A percentile compares a stretch with the other conserved stretches of the same genome.
phyloP scores from a whole-genome alignment of 2,329 filamentous ascomycete species.

The Pseudogymnoascus sp. region DNA sequence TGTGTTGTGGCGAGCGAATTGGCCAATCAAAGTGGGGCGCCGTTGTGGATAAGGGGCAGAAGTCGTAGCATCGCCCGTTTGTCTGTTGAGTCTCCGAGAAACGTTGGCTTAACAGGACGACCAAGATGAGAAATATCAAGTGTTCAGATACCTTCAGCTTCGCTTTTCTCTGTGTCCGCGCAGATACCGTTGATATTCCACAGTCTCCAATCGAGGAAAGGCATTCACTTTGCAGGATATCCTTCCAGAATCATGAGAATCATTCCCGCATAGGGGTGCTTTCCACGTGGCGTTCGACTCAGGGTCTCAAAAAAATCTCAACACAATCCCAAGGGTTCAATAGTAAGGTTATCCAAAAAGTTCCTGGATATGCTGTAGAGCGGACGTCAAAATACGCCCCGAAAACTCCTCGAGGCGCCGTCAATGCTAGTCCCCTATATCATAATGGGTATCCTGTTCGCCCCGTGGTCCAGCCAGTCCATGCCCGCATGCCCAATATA shows the following conservation, averaged over 20 bases:
- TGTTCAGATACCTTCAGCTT: background rate
- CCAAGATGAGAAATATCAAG: background rate
- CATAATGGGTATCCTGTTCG: slow-evolving; percentile 1
- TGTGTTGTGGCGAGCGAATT: slow-evolving; percentile 5
- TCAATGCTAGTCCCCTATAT: slow-evolving; percentile 6
- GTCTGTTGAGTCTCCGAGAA: background rate
- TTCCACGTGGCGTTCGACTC: slow-evolving; percentile 7
- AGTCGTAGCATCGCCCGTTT: background rate
- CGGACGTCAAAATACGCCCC: background rate
- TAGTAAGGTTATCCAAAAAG: background rate
- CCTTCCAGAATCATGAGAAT: background rate
- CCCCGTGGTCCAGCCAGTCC: slow-evolving; percentile 1
- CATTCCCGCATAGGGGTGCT: slow-evolving; percentile 1
- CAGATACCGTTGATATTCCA: background rate
- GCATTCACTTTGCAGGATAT: background rate
- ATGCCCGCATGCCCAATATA: background rate
- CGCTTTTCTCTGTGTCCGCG: background rate
- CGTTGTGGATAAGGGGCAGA: slow-evolving; percentile 8
- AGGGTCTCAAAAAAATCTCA: slow-evolving; percentile 2
- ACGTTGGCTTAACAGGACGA: background rate
- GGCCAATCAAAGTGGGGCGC: slow-evolving; percentile 5
- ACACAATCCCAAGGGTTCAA: slow-evolving; percentile 3
- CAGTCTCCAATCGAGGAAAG: background rate
- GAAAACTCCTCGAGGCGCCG: background rate
- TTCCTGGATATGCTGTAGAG: background rate